Evolutionary conservation across 257 asterid species (phyloP), one percentile per base, ranked within the genome.

Genomic region (Plantago ovata): DNA sequence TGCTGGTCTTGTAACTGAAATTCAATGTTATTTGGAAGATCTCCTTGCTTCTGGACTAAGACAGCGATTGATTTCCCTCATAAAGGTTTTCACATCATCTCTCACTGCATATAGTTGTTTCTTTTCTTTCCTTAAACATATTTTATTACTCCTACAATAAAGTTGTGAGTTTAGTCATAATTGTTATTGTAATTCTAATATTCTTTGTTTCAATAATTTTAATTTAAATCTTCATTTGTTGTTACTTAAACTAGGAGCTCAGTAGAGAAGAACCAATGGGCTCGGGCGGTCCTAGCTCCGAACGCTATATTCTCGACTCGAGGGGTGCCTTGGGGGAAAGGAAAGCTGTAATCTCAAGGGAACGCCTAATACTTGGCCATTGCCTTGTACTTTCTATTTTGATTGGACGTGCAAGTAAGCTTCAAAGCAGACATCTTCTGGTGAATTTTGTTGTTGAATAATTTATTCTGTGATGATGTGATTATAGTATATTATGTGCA

Each of bases 191-290:
- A 5, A 2, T 24, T 60, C 38, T 39, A 9, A 10, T 16, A 11
- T 48, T 14, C 20, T 9, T 41, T 24, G 32, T 51, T 48, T 48
- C 16, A 18, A 38, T 36, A 23, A 21, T 43, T 58, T 44, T 41
- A 22, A 43, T 18, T 54, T 38, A 48, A 32, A 66, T 54, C 55
- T 44, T 41, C 42, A 60, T 41, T 44, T 24, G 9, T 70, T 42
- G 43, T 73, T 66, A 60, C 55, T 61, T 72, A 56, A 42, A 53
- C 49, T 75, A 93, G 99, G 99, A 89, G 68, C 87, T 93, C 67
- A 78, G 79, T 66, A 83, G 91, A 70, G 97, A 89, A 77, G 99
- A 93, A 49, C 85, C 99, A 56, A 81, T 78, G 32, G 99, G 99
- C 46, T 66, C 86, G 58, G 96, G 99, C 3, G 96, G 92, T 61